These are phyloP conservation scores for Monosporozyma solicola DNA, from an alignment of 805 yeast species.

Conservation along the genomic window DNA sequence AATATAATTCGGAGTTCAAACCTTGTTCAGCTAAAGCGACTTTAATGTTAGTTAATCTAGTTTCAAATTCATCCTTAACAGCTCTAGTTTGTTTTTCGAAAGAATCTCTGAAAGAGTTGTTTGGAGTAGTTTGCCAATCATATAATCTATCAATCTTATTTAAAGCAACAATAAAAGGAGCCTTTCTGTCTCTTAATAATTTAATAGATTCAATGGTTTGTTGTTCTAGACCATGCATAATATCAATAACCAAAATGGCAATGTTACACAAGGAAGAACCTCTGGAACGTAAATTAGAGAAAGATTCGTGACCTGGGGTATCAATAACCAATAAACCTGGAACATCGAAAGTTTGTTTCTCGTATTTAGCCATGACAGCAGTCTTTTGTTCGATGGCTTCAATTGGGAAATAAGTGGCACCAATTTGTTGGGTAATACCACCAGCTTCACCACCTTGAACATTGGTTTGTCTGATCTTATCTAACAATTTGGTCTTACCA, in stretches of 20 bases:
- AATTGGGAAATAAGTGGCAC: slow-evolving; percentile 99
- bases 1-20: slow-evolving; percentile 92
- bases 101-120: slow-evolving; percentile 94
- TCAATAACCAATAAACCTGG: slow-evolving; percentile 96
- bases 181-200: slow-evolving; percentile 89
- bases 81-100: slow-evolving; percentile 70
- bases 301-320: slow-evolving; percentile 99
- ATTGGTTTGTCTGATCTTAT: slow-evolving; percentile 95
- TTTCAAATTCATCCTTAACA: slow-evolving; percentile 88
- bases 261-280: slow-evolving; percentile 99
- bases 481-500: slow-evolving; percentile 95
- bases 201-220: slow-evolving; percentile 93
- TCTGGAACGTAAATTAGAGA: slow-evolving; percentile 93
- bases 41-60: slow-evolving; percentile 74
- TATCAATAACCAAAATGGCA: slow-evolving; percentile 96
- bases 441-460: slow-evolving; percentile 99
- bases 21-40: slow-evolving; percentile 96
- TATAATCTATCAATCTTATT: slow-evolving; percentile 96
- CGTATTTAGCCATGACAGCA: slow-evolving; percentile 78
- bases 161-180: slow-evolving; percentile 94
- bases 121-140: slow-evolving; percentile 86
- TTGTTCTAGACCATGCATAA: slow-evolving; percentile 98
- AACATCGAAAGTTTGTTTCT: slow-evolving; percentile 79
- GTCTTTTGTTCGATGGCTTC: slow-evolving; percentile 89
- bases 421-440: slow-evolving; percentile 99